Percentiles rank a stretch among this genome's conserved stretches.
Evolutionary conservation across 495 filamentous ascomycete genomes (phyloP).

Genomic region (Saxispiralis lemnorum): DNA sequence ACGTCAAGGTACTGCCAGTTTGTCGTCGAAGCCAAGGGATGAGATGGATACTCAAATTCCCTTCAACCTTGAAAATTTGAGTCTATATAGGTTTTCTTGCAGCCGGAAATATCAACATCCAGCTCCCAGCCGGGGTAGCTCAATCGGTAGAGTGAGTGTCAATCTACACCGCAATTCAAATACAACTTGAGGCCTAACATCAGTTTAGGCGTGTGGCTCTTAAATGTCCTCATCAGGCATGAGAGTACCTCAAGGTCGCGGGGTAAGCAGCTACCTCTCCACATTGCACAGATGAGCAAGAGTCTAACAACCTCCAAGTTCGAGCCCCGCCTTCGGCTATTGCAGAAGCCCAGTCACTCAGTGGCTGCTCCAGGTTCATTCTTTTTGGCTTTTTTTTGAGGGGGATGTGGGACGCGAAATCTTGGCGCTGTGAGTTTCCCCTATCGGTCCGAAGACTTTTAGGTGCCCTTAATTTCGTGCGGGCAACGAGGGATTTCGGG

Average conservation of each 20-base stretch:
- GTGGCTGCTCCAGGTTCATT: too few relatives aligned
- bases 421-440: too few relatives aligned
- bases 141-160: slow-evolving; percentile 7
- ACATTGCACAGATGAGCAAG: neutral
- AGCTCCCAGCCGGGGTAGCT: slow-evolving; percentile 7
- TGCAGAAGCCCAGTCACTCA: neutral
- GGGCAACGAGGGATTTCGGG: too few relatives aligned
- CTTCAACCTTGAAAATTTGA: too few relatives aligned
- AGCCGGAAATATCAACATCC: neutral
- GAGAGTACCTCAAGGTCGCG: slow-evolving; percentile 9
- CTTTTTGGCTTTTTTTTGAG: too few relatives aligned
- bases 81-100: neutral
- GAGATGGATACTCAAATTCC: too few relatives aligned
- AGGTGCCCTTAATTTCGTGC: too few relatives aligned
- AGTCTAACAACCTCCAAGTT: neutral
- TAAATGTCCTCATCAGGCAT: neutral
- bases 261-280: neutral
- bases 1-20: too few relatives aligned
- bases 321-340: slow-evolving; percentile 11
- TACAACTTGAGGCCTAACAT: neutral
- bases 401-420: too few relatives aligned
- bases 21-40: too few relatives aligned
- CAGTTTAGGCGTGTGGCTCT: slow-evolving; percentile 7
- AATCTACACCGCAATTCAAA: neutral
- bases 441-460: too few relatives aligned